Evolutionary conservation across 441 rosid species (phyloP).

Genomic region (Erodium trifolium): DNA sequence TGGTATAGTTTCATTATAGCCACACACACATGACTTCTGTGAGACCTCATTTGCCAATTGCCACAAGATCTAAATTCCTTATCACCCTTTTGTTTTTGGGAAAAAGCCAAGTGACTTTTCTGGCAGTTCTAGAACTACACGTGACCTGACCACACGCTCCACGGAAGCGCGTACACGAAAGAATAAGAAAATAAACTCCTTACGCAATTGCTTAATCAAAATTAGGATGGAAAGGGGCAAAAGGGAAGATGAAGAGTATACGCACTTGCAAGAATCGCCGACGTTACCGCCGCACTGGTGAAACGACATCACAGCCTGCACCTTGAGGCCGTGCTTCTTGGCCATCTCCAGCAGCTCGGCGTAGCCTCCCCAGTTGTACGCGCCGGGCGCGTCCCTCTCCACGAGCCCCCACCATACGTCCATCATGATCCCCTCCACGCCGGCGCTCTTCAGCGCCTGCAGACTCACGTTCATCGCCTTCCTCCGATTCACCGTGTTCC

Average conservation of each 20-base stretch:
- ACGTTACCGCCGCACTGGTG: constrained; percentile 37
- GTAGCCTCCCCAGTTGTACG: constrained; percentile 58
- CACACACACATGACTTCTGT: too few relatives aligned
- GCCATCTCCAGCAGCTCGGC: constrained; percentile 35
- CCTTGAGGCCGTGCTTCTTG: constrained; percentile 34
- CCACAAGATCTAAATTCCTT: not conserved
- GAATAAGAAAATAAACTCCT: too few relatives aligned
- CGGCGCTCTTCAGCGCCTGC: constrained; percentile 87
- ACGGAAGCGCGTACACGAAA: not conserved
- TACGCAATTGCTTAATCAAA: not conserved
- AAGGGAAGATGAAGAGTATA: not conserved
- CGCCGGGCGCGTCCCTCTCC: constrained; percentile 73
- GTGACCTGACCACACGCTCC: not conserved
- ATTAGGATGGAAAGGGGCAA: not conserved
- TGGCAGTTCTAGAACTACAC: not conserved
- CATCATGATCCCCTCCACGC: constrained; percentile 84
- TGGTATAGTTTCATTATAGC: too few relatives aligned
- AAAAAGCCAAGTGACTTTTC: not conserved
- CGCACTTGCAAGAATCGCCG: constrained; percentile 32
- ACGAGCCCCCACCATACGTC: constrained; percentile 99
- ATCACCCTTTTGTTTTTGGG: not conserved
- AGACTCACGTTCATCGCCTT: constrained; percentile 89
- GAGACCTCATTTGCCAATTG: not conserved
- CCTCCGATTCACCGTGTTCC: constrained; percentile 60
- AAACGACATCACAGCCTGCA: constrained; percentile 35